phyloP scores from a whole-genome alignment of 768 basidiomycete genomes.

The Lactarius hatsudake region DNA sequence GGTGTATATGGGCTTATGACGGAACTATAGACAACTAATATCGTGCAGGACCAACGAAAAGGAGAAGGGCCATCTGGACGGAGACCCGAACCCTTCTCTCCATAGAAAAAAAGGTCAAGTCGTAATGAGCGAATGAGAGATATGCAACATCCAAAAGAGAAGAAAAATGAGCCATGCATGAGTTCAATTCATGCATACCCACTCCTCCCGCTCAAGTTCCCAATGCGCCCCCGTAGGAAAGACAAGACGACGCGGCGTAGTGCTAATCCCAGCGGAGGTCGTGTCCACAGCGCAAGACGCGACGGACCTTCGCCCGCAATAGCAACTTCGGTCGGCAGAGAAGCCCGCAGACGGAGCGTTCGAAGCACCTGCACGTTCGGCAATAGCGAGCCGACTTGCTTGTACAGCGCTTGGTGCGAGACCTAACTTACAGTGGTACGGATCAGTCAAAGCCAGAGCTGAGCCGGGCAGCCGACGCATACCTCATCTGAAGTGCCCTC shows the following conservation, averaged over 20 bases:
- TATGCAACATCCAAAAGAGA: neutral
- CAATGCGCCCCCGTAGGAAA: conserved; percentile 35
- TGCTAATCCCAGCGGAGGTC: conserved; percentile 30
- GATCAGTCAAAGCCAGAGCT: neutral
- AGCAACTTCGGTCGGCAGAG: neutral
- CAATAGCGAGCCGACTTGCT: conserved; percentile 27
- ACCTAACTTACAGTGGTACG: too few species aligned
- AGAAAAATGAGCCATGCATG: neutral
- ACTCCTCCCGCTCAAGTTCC: conserved; percentile 19
- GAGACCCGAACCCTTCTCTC: neutral
- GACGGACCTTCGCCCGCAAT: conserved; percentile 33
- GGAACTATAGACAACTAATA: neutral
- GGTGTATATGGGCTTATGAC: too few species aligned
- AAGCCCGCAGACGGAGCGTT: conserved; percentile 35
- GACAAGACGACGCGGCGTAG: conserved; percentile 32
- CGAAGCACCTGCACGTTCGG: conserved; percentile 28
- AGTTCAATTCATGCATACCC: conserved; percentile 10
- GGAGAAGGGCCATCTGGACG: neutral
- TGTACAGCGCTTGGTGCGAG: conserved; percentile 32
- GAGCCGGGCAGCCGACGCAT: neutral
- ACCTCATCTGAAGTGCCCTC: conserved; percentile 35
- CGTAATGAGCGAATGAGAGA: neutral
- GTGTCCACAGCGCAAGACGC: conserved; percentile 31
- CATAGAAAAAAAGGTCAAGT: neutral
- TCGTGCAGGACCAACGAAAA: neutral